These are phyloP conservation scores for Chrysoporthe austroafricana DNA, from an alignment of 2,329 filamentous ascomycete genomes.

Conservation along the genomic window DNA sequence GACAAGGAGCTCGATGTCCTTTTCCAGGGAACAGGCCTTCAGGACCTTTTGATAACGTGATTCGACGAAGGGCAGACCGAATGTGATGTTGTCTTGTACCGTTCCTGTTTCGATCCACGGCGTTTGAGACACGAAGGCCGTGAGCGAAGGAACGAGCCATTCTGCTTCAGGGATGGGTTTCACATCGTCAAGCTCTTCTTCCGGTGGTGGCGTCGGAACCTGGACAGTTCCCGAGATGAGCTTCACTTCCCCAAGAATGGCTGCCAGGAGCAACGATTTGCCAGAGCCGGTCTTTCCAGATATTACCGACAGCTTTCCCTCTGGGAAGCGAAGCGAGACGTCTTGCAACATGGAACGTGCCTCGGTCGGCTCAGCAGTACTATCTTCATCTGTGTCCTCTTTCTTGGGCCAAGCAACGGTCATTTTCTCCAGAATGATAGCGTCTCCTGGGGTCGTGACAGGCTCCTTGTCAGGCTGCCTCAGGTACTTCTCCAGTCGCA, in stretches of 20 bases:
- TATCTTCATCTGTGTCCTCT: slow-evolving; percentile 33
- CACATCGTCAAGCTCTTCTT: slow-evolving; percentile 31
- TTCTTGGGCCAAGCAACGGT: slow-evolving; percentile 41
- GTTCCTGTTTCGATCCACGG: slow-evolving; percentile 53
- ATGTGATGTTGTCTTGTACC: slow-evolving; percentile 49
- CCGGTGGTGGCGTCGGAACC: slow-evolving; percentile 34
- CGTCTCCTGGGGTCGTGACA: slow-evolving; percentile 34
- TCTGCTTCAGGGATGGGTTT: slow-evolving; percentile 32
- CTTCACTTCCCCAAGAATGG: slow-evolving; percentile 45
- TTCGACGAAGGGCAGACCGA: slow-evolving; percentile 45
- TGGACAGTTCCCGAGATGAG: slow-evolving; percentile 39
- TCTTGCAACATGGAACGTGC: slow-evolving; percentile 39
- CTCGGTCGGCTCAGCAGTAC: slow-evolving; percentile 29
- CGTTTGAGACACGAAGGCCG: slow-evolving; percentile 51
- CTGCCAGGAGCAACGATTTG: slow-evolving; percentile 45
- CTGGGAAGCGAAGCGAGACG: slow-evolving; percentile 40
- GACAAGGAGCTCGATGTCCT: slow-evolving; percentile 48
- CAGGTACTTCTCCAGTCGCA: slow-evolving; percentile 41
- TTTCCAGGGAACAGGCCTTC: slow-evolving; percentile 47
- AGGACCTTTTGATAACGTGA: slow-evolving; percentile 50
- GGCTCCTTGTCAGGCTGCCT: slow-evolving; percentile 37
- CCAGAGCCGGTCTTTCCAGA: slow-evolving; percentile 45
- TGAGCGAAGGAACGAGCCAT: slow-evolving; percentile 44
- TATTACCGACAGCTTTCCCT: slow-evolving; percentile 41
- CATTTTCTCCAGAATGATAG: slow-evolving; percentile 37